phyloP scores from a whole-genome alignment of 345 rosid genomes.

The Murraya koenigii region DNA sequence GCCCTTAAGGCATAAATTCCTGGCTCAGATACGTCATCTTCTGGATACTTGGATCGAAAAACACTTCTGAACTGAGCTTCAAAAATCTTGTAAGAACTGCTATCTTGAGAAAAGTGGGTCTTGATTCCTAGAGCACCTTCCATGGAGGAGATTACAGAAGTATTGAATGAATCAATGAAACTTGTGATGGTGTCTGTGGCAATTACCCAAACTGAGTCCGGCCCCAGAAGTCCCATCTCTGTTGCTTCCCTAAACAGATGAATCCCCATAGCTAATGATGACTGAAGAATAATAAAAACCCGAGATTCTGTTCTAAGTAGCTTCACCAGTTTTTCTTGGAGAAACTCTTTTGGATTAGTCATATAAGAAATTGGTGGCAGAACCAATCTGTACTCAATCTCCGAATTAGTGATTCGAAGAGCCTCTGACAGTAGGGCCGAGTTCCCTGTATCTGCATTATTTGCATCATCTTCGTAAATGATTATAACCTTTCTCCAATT shows the following conservation, averaged over 20 bases:
- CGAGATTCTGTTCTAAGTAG: constrained; percentile 23
- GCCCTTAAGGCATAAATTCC: constrained; percentile 36
- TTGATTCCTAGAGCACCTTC: constrained; percentile 50
- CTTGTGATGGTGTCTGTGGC: constrained; percentile 22
- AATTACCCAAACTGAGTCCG: constrained; percentile 47
- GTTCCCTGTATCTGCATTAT: constrained; percentile 31
- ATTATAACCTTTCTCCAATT: constrained; percentile 37
- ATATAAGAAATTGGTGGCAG: constrained; percentile 37
- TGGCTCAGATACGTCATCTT: constrained; percentile 32
- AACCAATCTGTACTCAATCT: constrained; percentile 36
- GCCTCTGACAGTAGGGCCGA: constrained; percentile 27
- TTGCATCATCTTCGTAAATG: constrained; percentile 39
- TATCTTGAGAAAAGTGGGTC: constrained; percentile 15
- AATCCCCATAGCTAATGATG: constrained; percentile 33
- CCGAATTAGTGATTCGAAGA: constrained; percentile 29
- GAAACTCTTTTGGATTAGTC: constrained; percentile 14
- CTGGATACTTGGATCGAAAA: constrained; percentile 24
- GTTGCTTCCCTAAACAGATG: constrained; percentile 41
- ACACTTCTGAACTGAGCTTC: constrained; percentile 10
- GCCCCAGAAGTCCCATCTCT: constrained; percentile 32
- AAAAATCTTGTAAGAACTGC: constrained; percentile 22
- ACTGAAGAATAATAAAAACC: constrained; percentile 44
- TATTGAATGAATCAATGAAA: constrained; percentile 31
- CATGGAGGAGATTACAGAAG: constrained; percentile 40
- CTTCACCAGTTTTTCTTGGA: constrained; percentile 31